Conservation (phyloP, 257 asterid genomes). For the Solanum lycopersicoides region DNA sequence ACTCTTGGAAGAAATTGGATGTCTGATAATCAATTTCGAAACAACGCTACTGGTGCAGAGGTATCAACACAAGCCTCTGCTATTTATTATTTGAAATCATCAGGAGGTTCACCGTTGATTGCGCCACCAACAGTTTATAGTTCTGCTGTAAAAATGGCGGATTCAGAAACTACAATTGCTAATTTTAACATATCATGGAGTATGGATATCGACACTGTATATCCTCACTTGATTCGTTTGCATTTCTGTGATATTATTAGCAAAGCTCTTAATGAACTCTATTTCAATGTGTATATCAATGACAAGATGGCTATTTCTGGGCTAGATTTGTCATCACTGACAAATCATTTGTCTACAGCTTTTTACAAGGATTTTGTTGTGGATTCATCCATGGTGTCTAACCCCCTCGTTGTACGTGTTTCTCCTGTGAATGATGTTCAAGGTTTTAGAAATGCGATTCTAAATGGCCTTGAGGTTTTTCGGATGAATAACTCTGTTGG, state of each 20-base stretch:
- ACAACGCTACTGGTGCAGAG: background rate
- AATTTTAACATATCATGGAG: constrained; percentile 8
- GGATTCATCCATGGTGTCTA: constrained; percentile 45
- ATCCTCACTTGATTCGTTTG: constrained; percentile 2
- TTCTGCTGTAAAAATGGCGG: constrained; percentile 1
- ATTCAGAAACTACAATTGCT: background rate
- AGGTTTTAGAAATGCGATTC: constrained; percentile 43
- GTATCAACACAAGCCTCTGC: background rate
- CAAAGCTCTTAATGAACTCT: constrained; percentile 8
- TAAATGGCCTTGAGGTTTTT: constrained; percentile 59
- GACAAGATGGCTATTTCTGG: constrained; percentile 15
- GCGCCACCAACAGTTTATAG: constrained; percentile 5
- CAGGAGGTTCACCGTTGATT: background rate
- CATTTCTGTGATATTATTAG: constrained; percentile 15
- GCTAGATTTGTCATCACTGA: constrained; percentile 35
- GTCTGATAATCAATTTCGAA: background rate
- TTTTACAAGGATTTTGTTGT: constrained; percentile 48
- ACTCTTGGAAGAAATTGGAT: constrained; percentile 48
- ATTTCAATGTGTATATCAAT: constrained; percentile 12
- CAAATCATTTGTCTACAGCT: constrained; percentile 38
- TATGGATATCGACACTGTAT: background rate
- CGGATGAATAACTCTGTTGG: constrained; percentile 66
- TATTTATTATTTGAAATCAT: background rate
- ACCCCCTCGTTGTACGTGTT: constrained; percentile 37
- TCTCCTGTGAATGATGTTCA: constrained; percentile 45